Evolutionary conservation across 148 eudicot genomes (phyloP), one percentile per base, ranked within the genome.

Genomic region (Suaeda aralocaspica): DNA sequence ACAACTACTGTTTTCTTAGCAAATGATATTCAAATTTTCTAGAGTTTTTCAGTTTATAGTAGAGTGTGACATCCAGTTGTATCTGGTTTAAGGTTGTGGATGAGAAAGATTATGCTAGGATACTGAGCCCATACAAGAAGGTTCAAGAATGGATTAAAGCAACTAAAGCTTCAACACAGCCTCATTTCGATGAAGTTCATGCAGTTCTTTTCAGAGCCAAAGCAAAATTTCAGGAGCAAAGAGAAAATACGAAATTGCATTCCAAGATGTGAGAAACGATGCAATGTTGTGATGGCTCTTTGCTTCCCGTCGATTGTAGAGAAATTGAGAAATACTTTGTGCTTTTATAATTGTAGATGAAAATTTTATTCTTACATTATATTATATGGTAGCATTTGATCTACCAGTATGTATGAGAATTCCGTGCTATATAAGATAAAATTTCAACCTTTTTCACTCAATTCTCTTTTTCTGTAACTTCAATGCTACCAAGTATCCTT

Each of bases 151-250:
- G 97, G 99, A 73, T 94, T 24, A 88, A 91, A 76, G 87, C 84
- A 31, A 85, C 87, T 4, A 91, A 82, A 81, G 72, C 67, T 46
- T 88, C 91, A 49, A 86, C 91, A 25, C 78, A 51, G 57, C 96
- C 96, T 66, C 83, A 94, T 84, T 94, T 91, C 61, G 96, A 91
- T 29, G 93, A 91, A 51, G 79, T 89, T 22, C 91, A 91, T 66
- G 72, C 28, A 6, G 28, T 86, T 44, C 80, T 94, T 31, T 85
- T 73, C 68, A 75, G 60, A 74, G 78, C 76, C 56, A 86, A 80
- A 76, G 85, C 62, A 70, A 81, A 58, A 46, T 69, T 86, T 15
- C 77, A 82, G 76, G 63, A 84, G 76, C 84, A 60, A 65, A 48
- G 71, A 72, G 72, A 75, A 25, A 68, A 16, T 5, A 36, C 75